Conservation (phyloP, 2,329 filamentous ascomycete species). For the Cercospora zeae-maydis region DNA sequence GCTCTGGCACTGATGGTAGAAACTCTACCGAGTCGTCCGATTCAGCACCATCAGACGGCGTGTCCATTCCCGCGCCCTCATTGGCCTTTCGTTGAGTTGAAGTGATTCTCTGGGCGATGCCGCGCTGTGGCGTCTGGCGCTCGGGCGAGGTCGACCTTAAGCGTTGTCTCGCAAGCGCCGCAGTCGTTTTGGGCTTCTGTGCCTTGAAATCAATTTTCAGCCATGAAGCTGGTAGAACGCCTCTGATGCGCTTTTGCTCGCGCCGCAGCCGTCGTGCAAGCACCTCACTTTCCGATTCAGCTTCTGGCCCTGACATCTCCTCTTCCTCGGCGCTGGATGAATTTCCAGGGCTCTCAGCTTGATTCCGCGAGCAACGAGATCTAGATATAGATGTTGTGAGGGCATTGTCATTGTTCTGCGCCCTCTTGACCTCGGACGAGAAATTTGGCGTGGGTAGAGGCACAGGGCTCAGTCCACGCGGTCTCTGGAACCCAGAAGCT, state of each 20-base stretch:
- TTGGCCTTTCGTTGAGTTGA: background rate
- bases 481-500: conserved; percentile 26
- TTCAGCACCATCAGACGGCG: conserved; percentile 31
- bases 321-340: background rate
- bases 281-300: conserved; percentile 23
- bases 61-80: background rate
- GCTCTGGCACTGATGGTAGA: background rate
- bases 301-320: conserved; percentile 3
- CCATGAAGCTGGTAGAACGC: conserved; percentile 51
- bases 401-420: conserved; percentile 11
- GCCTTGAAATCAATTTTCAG: conserved; percentile 45
- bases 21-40: conserved; percentile 16
- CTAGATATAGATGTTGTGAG: conserved; percentile 10
- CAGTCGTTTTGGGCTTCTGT: conserved; percentile 15
- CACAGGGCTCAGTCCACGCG: conserved; percentile 24
- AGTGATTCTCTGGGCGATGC: conserved; percentile 26
- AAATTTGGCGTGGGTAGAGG: conserved; percentile 31
- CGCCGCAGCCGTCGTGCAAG: conserved; percentile 31
- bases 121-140: conserved; percentile 27
- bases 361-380: background rate
- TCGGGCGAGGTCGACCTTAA: conserved; percentile 20
- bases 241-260: conserved; percentile 44
- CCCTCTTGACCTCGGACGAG: conserved; percentile 28
- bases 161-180: background rate
- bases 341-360: background rate